Percentiles rank a stretch among this genome's conserved stretches.
Evolutionary conservation across 108 stramenopile genomes (phyloP).

Genomic region (Nannochloropsis granulata): DNA sequence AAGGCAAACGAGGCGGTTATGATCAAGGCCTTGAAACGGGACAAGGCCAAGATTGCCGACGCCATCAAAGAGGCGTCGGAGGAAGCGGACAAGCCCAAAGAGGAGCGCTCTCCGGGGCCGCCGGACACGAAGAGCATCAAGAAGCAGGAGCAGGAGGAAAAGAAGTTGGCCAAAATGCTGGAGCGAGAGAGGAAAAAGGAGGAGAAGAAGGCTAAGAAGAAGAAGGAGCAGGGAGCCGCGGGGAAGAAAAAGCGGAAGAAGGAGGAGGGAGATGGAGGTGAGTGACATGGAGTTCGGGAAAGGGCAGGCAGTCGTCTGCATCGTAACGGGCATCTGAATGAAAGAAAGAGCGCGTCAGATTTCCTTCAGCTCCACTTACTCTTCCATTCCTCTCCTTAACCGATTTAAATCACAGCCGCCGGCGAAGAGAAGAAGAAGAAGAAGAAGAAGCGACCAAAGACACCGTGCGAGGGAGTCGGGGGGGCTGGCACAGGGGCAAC

Average conservation of each 20-base stretch:
- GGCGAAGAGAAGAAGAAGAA: background rate
- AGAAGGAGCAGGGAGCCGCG: background rate
- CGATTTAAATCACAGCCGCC: too few species aligned
- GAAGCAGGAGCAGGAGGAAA: background rate
- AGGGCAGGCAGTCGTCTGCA: too few species aligned
- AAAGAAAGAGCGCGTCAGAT: too few species aligned
- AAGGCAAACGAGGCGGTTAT: background rate
- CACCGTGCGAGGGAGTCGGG: background rate
- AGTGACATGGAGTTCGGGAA: background rate
- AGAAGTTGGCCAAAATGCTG: background rate
- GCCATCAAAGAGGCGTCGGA: background rate
- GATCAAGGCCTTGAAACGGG: background rate
- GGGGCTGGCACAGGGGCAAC: background rate
- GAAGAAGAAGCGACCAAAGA: background rate
- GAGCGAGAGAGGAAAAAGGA: background rate
- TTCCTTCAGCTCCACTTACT: background rate
- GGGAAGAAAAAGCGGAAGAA: background rate
- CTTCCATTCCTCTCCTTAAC: background rate
- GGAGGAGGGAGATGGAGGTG: background rate
- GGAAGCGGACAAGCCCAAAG: background rate
- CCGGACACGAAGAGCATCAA: background rate
- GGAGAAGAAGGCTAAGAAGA: background rate
- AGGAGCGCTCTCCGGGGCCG: background rate
- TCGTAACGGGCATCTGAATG: too few species aligned
- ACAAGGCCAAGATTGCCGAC: background rate